Percentiles rank a stretch among this genome's conserved stretches.
phyloP scores from a whole-genome alignment of 805 yeast species.

The Schwanniomyces pseudopolymorphus region DNA sequence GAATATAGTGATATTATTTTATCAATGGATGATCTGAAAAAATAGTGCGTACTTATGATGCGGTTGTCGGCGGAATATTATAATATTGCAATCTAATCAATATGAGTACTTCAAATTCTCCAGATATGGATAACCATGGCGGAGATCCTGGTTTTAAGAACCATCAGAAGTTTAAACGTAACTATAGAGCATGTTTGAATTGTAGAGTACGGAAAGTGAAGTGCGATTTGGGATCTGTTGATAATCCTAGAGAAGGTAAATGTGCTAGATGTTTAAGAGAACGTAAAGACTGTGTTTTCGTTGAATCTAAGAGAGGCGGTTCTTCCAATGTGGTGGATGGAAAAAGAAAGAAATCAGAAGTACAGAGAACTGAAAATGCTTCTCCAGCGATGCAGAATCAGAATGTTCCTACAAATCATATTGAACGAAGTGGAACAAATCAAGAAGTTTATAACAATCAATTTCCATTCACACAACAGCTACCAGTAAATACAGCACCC shows the following conservation, averaged over 20 bases:
- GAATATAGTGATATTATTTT: neutral
- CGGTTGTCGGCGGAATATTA: constrained; percentile 4
- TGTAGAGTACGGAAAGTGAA: constrained; percentile 82
- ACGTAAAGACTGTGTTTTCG: constrained; percentile 74
- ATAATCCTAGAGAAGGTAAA: constrained; percentile 73
- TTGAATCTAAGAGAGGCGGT: constrained; percentile 37
- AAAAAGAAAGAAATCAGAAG: constrained; percentile 51
- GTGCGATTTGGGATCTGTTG: constrained; percentile 81
- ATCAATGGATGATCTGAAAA: neutral
- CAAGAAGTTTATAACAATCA: neutral
- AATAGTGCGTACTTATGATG: neutral
- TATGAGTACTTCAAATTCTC: neutral
- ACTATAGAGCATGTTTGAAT: constrained; percentile 80
- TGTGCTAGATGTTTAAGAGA: constrained; percentile 86
- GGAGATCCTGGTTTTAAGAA: neutral
- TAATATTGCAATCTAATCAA: neutral
- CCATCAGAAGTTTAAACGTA: constrained; percentile 49
- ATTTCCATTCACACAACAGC: neutral
- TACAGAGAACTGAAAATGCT: neutral
- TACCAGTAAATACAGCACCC: constrained; percentile 5
- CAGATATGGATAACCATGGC: neutral
- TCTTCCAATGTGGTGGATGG: constrained; percentile 37
- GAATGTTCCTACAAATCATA: neutral
- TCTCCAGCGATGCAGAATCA: neutral
- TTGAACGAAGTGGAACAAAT: neutral